Evolutionary conservation across 805 yeast species (phyloP), one percentile per base, ranked within the genome.

Genomic region (Pichia rugopelliculosa): DNA sequence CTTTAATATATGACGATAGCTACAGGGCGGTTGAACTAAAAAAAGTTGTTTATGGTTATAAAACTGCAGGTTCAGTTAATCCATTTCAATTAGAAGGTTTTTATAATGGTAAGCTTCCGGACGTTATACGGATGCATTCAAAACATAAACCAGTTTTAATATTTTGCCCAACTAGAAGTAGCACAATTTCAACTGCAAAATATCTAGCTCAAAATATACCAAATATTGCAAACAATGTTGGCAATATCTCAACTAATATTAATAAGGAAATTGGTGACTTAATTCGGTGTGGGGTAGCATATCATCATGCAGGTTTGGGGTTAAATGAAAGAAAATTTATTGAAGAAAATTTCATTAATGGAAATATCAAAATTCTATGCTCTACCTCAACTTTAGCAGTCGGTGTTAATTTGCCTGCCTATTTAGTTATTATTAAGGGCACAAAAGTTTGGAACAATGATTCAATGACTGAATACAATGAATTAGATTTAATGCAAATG

Each of bases 21-120:
- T 91, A 90, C 65, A 71, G 99, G 47, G 97, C 99, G 0, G 88
- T 89, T 42, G 96, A 98, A 0, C 70, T 91, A 45, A 82, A 86
- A 57, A 98, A 93, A 60, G 56, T 61, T n/a, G 77, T 79, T 11
- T 66, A 64, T 50, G 80, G 79, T 0, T 72, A 64, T 47, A 59
- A 62, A 15, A 59, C 65, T 9, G 50, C 52, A 3, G 62, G 58
- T n/a, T 51, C 62, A 12, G 60, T 64, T 6, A 78, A 76, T 54
- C 71, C 70, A 34, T 78, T 73, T 50, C 75, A 73, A 48, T 69
- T 73, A 55, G 83, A 79, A 52, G 57, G 62, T 1, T 52, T 65
- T 18, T 63, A 74, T 26, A 76, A 75, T 50, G 46, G 66, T 0
- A 75, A 72, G 49, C 50, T 77, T 15, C 45, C 59, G 3, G 75